Base-by-base conservation (phyloP, 2,329 filamentous ascomycete genomes). In the Penicillium aurantiogriseum region DNA sequence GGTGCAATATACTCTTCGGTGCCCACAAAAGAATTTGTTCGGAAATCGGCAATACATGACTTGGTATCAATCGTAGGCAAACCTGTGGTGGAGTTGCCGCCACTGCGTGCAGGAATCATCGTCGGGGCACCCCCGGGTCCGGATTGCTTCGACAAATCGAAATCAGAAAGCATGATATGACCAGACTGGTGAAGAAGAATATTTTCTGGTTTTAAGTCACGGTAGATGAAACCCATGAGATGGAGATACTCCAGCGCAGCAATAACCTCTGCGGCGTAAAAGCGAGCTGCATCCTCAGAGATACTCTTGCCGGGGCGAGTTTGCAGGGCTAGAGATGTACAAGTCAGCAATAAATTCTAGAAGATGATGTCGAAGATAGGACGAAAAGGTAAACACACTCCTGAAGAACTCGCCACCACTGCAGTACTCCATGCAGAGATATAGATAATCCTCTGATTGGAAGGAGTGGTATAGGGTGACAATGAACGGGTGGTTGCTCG, bases 361-460 rank as follows among this genome's bases (percentile, higher is more conserved):
- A 39, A 11, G 36, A 39, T 33, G 52, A 25, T 21, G 17, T 36
- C 31, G 7, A 35, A n/a, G 7, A 10, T 36, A 15, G 25, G 23
- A 27, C 9, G 23, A 23, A 39, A 33, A 31, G 9, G 25, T n/a
- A 56, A 39, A 65, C 74, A 54, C 68, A 82, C 79, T 80, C 74
- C 94, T 84, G 82, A 99, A 99, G 80, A 99, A 99, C 76, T 99
- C 94, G 60, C 94, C 94, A 64, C 94, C 94, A 68, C 92, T 97
- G 81, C 94, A 99, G 74, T 99, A 99, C 76, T 99, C 94, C 94
- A 99, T 99, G 75, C 94, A 99, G n/a, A 99, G 83, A 73, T 99
- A 99, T 42, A 99, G 83, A 77, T 97, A 92, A 66, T 99, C 94
- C 74, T 99, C 94, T 1, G 94, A 99, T 76, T 99, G 94, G 82